Conservation (phyloP, 2,329 filamentous ascomycete species). For the Diaporthe citri region DNA sequence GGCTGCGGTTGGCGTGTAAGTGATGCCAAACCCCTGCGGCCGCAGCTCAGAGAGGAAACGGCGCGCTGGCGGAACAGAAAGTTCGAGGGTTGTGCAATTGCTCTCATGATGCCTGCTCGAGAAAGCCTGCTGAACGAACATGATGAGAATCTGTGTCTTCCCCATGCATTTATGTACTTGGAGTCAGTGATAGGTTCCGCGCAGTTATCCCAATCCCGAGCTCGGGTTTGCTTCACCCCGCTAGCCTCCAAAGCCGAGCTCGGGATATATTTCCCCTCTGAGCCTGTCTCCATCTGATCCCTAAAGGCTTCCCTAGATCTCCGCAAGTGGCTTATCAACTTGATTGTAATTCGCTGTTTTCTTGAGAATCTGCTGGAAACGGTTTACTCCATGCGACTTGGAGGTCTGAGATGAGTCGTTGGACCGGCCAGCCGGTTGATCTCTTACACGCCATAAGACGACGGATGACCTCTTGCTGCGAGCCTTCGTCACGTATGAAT, state of each 20-base stretch:
- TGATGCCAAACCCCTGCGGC: conserved; percentile 2
- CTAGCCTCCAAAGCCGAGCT: neutral
- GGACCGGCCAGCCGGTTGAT: conserved; percentile 52
- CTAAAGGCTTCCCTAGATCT: neutral
- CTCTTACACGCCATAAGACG: conserved; percentile 51
- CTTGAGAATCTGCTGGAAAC: neutral
- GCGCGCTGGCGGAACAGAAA: neutral
- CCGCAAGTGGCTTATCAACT: neutral
- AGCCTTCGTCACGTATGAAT: conserved; percentile 46
- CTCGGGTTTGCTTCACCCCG: conserved; percentile 42
- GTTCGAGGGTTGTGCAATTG: neutral
- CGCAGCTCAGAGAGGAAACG: neutral
- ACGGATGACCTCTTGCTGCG: conserved; percentile 50
- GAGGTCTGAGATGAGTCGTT: neutral
- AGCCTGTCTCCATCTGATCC: neutral
- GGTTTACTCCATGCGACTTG: neutral
- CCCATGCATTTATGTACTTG: neutral
- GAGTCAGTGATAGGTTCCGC: neutral
- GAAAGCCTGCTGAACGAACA: neutral
- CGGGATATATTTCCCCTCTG: conserved; percentile 11
- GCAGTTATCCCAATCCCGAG: conserved; percentile 45
- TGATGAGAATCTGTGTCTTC: neutral
- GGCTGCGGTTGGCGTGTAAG: neutral
- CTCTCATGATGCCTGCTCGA: neutral
- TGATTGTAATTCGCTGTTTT: neutral